phyloP scores from a whole-genome alignment of 768 basidiomycete genomes.

The Sutorius australiensis region DNA sequence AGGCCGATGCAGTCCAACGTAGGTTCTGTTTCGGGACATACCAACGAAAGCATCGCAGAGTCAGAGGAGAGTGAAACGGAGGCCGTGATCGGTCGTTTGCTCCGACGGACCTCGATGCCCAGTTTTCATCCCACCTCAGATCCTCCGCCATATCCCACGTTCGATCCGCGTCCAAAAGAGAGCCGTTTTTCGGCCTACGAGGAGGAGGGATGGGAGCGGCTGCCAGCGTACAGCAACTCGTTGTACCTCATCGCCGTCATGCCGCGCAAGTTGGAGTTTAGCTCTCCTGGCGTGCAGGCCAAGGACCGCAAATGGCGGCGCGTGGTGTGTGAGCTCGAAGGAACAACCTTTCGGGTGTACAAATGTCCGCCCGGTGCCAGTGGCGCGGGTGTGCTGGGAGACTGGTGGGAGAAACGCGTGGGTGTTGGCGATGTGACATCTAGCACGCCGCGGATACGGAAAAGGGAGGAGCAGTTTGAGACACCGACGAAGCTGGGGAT shows the following conservation, averaged over 20 bases:
- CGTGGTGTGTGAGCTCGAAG: slow-evolving; percentile 85
- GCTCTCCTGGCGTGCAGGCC: slow-evolving; percentile 77
- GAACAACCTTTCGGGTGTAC: slow-evolving; percentile 84
- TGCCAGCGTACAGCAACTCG: slow-evolving; percentile 79
- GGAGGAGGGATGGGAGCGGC: slow-evolving; percentile 80
- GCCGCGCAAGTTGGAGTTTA: slow-evolving; percentile 93
- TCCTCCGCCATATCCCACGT: slow-evolving; percentile 68
- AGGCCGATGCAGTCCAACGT: slow-evolving; percentile 9
- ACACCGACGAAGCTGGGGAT: slow-evolving; percentile 23
- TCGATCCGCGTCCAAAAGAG: slow-evolving; percentile 30
- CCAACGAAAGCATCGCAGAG: slow-evolving; percentile 9
- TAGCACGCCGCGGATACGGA: slow-evolving; percentile 24
- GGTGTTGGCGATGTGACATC: slow-evolving; percentile 62
- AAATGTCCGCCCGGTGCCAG: slow-evolving; percentile 41
- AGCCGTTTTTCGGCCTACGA: slow-evolving; percentile 42
- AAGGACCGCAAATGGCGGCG: slow-evolving; percentile 90
- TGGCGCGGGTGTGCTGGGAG: slow-evolving; percentile 53
- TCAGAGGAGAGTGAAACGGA: slow-evolving; percentile 21
- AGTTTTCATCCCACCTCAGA: slow-evolving; percentile 53
- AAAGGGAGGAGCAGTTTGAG: slow-evolving; percentile 26
- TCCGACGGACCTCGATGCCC: slow-evolving; percentile 69
- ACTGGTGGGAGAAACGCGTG: slow-evolving; percentile 77
- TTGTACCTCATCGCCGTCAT: slow-evolving; percentile 79
- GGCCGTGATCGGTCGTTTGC: slow-evolving; percentile 37
- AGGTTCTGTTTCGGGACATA: slow-evolving; percentile 12